Evolutionary conservation across 2,329 filamentous ascomycete species (phyloP).

Genomic region (Chrysoporthe deuterocubensis): DNA sequence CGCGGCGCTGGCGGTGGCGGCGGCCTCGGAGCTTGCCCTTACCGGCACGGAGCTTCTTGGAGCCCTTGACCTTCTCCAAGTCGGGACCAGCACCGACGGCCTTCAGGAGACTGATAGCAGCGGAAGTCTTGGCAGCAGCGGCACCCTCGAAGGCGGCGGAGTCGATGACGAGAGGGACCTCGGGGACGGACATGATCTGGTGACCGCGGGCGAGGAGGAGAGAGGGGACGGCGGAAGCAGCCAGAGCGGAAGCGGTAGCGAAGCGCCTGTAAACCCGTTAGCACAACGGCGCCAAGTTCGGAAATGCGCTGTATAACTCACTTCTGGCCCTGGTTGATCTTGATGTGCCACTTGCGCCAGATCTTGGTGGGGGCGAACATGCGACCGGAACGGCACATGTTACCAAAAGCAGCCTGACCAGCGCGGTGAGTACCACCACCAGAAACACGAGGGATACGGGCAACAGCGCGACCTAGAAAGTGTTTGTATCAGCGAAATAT

Average conservation of each 20-base stretch:
- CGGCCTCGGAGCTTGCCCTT: slow-evolving; percentile 99
- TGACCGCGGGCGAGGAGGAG: slow-evolving; percentile 97
- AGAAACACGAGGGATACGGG: slow-evolving; percentile 99
- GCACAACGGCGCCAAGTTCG: slow-evolving; percentile 3
- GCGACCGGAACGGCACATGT: slow-evolving; percentile 99
- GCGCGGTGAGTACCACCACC: slow-evolving; percentile 99
- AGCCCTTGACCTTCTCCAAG: slow-evolving; percentile 92
- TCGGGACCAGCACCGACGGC: slow-evolving; percentile 89
- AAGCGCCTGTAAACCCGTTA: slow-evolving; percentile 70
- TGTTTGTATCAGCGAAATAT: slow-evolving; percentile 33
- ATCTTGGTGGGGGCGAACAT: slow-evolving; percentile 99
- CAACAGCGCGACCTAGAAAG: slow-evolving; percentile 89
- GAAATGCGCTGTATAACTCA: slow-evolving; percentile 48
- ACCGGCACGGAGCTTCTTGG: slow-evolving; percentile 95
- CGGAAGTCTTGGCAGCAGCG: slow-evolving; percentile 84
- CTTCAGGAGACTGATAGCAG: slow-evolving; percentile 85
- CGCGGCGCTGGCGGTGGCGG: slow-evolving; percentile 96
- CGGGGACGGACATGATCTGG: slow-evolving; percentile 87
- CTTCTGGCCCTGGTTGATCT: slow-evolving; percentile 99
- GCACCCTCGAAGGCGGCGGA: slow-evolving; percentile 83
- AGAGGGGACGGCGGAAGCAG: slow-evolving; percentile 92
- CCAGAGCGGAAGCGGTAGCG: slow-evolving; percentile 94
- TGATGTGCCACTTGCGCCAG: slow-evolving; percentile 99
- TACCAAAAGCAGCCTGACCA: slow-evolving; percentile 99
- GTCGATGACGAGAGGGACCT: slow-evolving; percentile 96